Evolutionary conservation across 306 rosid species (phyloP), one percentile per base, ranked within the genome.

Genomic region (Inga oerstediana): DNA sequence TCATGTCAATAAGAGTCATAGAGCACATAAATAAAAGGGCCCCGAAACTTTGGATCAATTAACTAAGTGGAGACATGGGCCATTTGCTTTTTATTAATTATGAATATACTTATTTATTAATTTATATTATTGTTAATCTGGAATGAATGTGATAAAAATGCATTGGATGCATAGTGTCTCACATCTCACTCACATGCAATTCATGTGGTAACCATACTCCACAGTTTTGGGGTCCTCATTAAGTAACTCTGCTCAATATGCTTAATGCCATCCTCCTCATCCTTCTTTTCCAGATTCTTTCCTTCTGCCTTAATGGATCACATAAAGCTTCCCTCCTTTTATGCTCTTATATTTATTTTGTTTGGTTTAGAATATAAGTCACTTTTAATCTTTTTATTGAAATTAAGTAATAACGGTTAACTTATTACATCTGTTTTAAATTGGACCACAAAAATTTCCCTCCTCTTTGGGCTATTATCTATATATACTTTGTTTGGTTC

Each of bases 181-280:
- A 48, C 4, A 48, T 10, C 86, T 74, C 52, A 9, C 37, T 83
- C 92, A 92, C 89, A 84, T 83, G 93, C 83, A 82, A 41, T 70
- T 88, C 91, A 88, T 79, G 83, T 79, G 89, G 62, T 86, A 52
- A 88, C 92, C 93, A 87, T 87, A 71, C 89, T 73, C 72, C 3
- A 6, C 79, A 85, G 46, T 61, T 81, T 41, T 77, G 62, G 35
- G n/a, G 48, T 24, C 75, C 30, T 83, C 70, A 43, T 17, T 14
- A 5, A 58, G 22, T 72, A 54, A 30, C 30, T 27, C 30, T 27
- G 30, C 1, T 27, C 30, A 27, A 0, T 27, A 27, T 27, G 30
- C 30, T 27, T 27, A 27, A 27, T 27, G 30, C 30, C 30, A 27
- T 27, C 30, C 30, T 1, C 35, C 68, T 12, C 37, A 13, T 8